A percentile compares a stretch with the other conserved stretches of the same genome.
phyloP scores from a whole-genome alignment of 495 filamentous ascomycete species.

The Jackrogersella multiformis region DNA sequence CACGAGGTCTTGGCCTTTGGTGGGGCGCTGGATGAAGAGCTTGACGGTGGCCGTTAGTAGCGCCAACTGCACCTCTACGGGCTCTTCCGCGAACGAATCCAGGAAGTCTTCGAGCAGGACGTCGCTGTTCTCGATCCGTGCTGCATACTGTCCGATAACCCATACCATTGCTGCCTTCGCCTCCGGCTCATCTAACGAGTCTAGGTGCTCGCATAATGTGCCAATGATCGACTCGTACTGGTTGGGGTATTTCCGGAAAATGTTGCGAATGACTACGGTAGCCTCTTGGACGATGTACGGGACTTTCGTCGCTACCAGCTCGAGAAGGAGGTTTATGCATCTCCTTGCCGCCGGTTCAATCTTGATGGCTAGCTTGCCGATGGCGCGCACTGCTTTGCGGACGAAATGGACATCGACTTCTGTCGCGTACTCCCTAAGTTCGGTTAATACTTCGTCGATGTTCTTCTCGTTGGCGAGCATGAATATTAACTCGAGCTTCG shows the following conservation, averaged over 20 bases:
- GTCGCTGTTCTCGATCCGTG: slow-evolving; percentile 95
- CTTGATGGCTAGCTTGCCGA: slow-evolving; percentile 98
- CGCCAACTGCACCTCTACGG: slow-evolving; percentile 92
- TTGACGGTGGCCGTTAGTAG: slow-evolving; percentile 97
- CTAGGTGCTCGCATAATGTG: slow-evolving; percentile 93
- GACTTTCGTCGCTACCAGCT: slow-evolving; percentile 96
- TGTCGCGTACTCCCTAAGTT: slow-evolving; percentile 95
- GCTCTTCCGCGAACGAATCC: slow-evolving; percentile 91
- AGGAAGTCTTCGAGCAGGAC: slow-evolving; percentile 94
- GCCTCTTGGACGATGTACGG: slow-evolving; percentile 99
- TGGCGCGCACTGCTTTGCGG: slow-evolving; percentile 95
- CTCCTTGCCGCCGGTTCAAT: slow-evolving; percentile 91
- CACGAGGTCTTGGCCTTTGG: slow-evolving; percentile 92
- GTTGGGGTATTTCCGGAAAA: slow-evolving; percentile 98
- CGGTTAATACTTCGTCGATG: slow-evolving; percentile 93
- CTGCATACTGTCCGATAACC: slow-evolving; percentile 98
- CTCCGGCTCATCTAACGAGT: slow-evolving; percentile 98
- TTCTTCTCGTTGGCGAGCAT: slow-evolving; percentile 98
- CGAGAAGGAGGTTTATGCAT: slow-evolving; percentile 92
- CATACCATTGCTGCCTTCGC: slow-evolving; percentile 99
- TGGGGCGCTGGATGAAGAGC: slow-evolving; percentile 96
- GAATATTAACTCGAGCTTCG: slow-evolving; percentile 98
- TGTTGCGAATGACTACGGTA: slow-evolving; percentile 99
- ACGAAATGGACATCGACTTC: slow-evolving; percentile 99
- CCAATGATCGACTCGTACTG: slow-evolving; percentile 98